Evolutionary conservation across 495 filamentous ascomycete species (phyloP), one percentile per base, ranked within the genome.

Genomic region (Oleoguttula mirabilis): DNA sequence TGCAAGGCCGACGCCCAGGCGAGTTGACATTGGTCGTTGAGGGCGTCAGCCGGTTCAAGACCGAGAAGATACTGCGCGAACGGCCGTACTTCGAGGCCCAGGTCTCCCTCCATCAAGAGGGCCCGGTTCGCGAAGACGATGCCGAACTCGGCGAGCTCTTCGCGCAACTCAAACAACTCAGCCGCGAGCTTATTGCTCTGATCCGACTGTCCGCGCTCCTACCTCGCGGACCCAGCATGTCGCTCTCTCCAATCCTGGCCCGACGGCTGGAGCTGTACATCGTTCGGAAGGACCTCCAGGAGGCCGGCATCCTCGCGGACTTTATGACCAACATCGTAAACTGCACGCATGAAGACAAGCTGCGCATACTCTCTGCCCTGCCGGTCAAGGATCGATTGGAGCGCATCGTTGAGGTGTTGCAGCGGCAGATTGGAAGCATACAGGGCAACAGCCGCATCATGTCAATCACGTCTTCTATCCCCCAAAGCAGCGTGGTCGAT

Each of bases 251-350:
- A 0, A 66, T 88, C n/a, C 71, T 94, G 28, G 80, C 84, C 0
- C 73, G 86, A 17, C 76, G 85, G 33, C 72, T 96, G 11, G 85
- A 94, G 57, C 57, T 87, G 5, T 87, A 84, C 54, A 92, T 98
- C 36, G 69, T 71, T 1, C 76, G 73, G 58, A 88, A 88, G 47
- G 78, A 80, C 38, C 54, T 83, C 24, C 60, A 68, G 24, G 82
- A 94, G 42, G 87, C 90, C 3, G 90, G 88, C 5, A 67, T 72
- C 6, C 66, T 99, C n/a, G 90, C 90, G 6, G 92, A 99, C 57
- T 94, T 95, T 51, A 92, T 96, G 84, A 76, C 83, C 6, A 88
- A 90, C 60, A 73, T 95, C 20, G 73, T 92, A 2, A 82, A 93
- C 38, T 76, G 77, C 28, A 78, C 80, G 12, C 75, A 88, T 45